Evolutionary conservation across 169 alveolate genomes (phyloP), one percentile per base, ranked within the genome.

Genomic region (Plasmodium adleri): DNA sequence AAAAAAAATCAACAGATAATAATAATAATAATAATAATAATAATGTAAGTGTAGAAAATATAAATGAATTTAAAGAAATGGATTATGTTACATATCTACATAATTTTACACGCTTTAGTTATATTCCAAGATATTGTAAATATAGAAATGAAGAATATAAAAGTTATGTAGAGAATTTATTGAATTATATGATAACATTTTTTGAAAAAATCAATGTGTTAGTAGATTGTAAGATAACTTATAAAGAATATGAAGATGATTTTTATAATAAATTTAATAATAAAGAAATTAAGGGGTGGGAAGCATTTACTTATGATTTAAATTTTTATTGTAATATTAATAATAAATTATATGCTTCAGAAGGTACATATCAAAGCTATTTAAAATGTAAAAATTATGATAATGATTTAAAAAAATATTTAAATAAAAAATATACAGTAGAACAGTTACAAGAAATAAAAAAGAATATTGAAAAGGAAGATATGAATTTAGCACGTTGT

Each of bases 401-500:
- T 92, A 95, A 96, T 74, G 91, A 92, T 68, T 97, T 98, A 28
- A 97, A 97, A 86, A 96, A 95, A 58, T 98, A 97, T 71, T 94
- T 95, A 72, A 96, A 95, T 66, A 95, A 93, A 66, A 89, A 56
- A 62, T 85, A 93, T 71, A 87, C 93, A 22, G 72, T 66, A 76
- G 96, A 91, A 70, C 91, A 95, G 67, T 90, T 92, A 58, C 88
- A 95, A 74, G 96, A 93, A 22, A 74, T 93, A 20, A 85, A 89
- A 50, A 60, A 72, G 9, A 66, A 76, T 67, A 92, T 88, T 15
- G 87, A 72, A 47, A 93, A 89, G 39, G 93, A 88, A 3, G 94
- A 94, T 43, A 96, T 93, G 66, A 72, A 88, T 54, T 89, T 97
- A 24, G 98, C 99, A 13, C 88, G 92, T 50, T 76, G 92, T 13